Evolutionary conservation across 805 yeast genomes (phyloP).

Genomic region (Barnettozyma salicaria): DNA sequence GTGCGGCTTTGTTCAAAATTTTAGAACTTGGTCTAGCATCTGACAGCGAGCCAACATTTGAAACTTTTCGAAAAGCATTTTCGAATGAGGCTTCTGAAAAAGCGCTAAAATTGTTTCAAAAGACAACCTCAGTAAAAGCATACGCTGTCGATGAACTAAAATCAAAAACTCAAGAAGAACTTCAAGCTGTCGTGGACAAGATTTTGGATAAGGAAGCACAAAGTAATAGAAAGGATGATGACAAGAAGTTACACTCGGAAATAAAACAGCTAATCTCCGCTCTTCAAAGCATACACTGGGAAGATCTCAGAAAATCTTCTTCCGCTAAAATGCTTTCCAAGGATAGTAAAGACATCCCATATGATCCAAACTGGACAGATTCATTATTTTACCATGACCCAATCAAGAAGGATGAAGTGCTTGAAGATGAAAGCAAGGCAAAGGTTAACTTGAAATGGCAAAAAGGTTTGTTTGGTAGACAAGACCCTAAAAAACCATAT

Average conservation of each 20-base stretch:
- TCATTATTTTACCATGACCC: conserved; percentile 37
- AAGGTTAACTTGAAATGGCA: conserved; percentile 78
- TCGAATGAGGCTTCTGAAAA: conserved; percentile 21
- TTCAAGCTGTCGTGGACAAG: conserved; percentile 8
- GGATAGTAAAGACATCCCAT: conserved; percentile 31
- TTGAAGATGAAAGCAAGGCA: conserved; percentile 46
- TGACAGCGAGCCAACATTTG: conserved; percentile 12
- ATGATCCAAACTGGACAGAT: conserved; percentile 47
- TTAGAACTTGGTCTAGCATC: conserved; percentile 15
- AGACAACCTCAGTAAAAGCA: conserved; percentile 13
- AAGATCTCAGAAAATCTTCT: conserved; percentile 27
- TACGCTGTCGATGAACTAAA: conserved; percentile 15
- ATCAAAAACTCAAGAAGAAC: conserved; percentile 10
- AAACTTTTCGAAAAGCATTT: conserved; percentile 9
- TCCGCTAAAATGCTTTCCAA: conserved; percentile 25
- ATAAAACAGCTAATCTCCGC: conserved; percentile 22
- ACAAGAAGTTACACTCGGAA: conserved; percentile 27
- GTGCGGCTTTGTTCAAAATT: conserved; percentile 14
- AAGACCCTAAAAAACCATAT: conserved; percentile 69
- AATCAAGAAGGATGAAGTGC: conserved; percentile 39
- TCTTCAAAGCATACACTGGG: conserved; percentile 21
- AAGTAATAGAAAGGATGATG: conserved; percentile 24
- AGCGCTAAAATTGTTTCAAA: conserved; percentile 21
- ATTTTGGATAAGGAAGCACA: conserved; percentile 13
- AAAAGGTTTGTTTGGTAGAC: conserved; percentile 69